phyloP scores from a whole-genome alignment of 768 basidiomycete species.

The Neoboletus magnificus region DNA sequence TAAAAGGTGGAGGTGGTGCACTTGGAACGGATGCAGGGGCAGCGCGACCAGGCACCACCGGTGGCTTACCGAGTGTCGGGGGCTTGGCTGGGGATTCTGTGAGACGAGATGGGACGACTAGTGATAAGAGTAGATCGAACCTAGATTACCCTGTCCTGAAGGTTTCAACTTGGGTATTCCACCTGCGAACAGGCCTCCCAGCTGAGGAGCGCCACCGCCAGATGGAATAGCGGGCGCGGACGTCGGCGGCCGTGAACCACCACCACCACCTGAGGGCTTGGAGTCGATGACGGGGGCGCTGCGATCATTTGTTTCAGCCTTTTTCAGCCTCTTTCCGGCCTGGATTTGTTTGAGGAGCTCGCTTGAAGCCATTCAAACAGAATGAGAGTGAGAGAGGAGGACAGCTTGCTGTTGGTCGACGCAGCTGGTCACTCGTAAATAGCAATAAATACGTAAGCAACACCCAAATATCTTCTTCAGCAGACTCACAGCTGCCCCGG shows the following conservation, averaged over 20 bases:
- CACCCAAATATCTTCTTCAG: no score
- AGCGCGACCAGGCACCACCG: constrained; percentile 55
- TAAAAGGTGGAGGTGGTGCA: constrained; percentile 29
- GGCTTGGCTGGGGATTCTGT: constrained; percentile 49
- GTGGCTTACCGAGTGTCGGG: constrained; percentile 62
- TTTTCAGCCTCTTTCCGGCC: constrained; percentile 77
- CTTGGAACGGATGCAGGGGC: constrained; percentile 28
- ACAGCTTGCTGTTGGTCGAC: background rate
- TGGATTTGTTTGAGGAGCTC: constrained; percentile 82
- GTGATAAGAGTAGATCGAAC: constrained; percentile 36
- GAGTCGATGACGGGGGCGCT: constrained; percentile 63
- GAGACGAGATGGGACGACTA: background rate
- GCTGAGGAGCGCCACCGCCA: constrained; percentile 66
- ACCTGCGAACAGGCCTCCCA: constrained; percentile 84
- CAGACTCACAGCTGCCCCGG: no score
- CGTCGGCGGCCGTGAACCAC: constrained; percentile 18
- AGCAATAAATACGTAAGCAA: constrained; percentile 13
- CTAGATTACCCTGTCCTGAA: constrained; percentile 56
- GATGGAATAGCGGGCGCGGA: constrained; percentile 18
- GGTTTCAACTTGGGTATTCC: constrained; percentile 90
- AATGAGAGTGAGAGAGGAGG: background rate
- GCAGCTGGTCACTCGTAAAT: constrained; percentile 10
- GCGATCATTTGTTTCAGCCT: constrained; percentile 78
- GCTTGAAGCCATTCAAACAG: constrained; percentile 57
- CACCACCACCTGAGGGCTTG: constrained; percentile 37